Evolutionary conservation across 2,329 filamentous ascomycete genomes (phyloP).

Genomic region (Fusarium albosuccineum): DNA sequence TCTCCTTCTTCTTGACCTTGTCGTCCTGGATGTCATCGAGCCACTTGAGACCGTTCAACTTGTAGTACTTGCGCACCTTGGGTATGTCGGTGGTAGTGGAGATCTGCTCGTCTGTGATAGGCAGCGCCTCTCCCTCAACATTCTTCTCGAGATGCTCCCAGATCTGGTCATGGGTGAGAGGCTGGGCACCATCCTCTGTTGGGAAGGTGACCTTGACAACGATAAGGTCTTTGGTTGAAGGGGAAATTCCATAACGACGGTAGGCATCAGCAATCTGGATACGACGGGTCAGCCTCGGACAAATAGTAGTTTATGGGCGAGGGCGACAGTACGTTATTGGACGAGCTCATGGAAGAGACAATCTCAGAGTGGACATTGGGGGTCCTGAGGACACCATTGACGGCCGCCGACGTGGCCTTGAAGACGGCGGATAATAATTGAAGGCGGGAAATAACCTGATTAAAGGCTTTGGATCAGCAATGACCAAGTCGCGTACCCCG

Average conservation of each 20-base stretch:
- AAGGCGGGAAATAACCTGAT: slow-evolving; percentile 75
- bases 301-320: neutral
- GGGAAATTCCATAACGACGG: slow-evolving; percentile 84
- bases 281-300: slow-evolving; percentile 20
- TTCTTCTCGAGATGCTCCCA: slow-evolving; percentile 70
- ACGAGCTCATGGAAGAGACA: slow-evolving; percentile 82
- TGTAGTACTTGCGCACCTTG: slow-evolving; percentile 87
- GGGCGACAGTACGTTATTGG: slow-evolving; percentile 76
- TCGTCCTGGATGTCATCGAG: slow-evolving; percentile 61
- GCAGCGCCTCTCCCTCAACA: slow-evolving; percentile 71
- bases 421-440: slow-evolving; percentile 83
- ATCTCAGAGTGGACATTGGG: slow-evolving; percentile 92
- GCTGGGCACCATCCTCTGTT: slow-evolving; percentile 57
- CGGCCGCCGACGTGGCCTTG: slow-evolving; percentile 77
- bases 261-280: slow-evolving; percentile 90
- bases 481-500: slow-evolving; percentile 26
- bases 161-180: slow-evolving; percentile 60
- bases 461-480: slow-evolving; percentile 16
- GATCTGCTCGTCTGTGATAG: slow-evolving; percentile 75
- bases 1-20: slow-evolving; percentile 61
- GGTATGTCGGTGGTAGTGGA: slow-evolving; percentile 70
- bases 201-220: slow-evolving; percentile 81
- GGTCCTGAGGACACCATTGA: slow-evolving; percentile 75
- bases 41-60: slow-evolving; percentile 74
- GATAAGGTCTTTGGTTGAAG: slow-evolving; percentile 78